Conservation (phyloP, 768 basidiomycete species). For the Atractiella rhizophila region DNA sequence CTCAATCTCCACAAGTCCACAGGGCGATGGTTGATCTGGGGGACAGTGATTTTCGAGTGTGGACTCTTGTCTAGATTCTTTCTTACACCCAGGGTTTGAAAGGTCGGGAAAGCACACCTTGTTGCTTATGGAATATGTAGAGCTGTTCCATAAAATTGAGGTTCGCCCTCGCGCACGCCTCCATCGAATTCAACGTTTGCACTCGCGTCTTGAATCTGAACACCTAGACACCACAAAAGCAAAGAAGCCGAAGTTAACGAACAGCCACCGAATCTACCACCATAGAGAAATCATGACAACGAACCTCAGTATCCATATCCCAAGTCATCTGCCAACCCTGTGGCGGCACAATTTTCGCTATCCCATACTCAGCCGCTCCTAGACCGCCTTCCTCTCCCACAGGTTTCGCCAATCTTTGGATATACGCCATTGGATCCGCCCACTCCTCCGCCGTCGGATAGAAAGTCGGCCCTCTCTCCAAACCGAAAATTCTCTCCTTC, state of each 20-base stretch:
- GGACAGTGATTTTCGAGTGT: slow-evolving; percentile 59
- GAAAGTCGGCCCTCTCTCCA: slow-evolving; percentile 70
- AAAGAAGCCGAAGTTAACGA: not conserved
- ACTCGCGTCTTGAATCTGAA: slow-evolving; percentile 92
- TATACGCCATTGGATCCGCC: slow-evolving; percentile 77
- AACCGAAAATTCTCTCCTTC: slow-evolving; percentile 40
- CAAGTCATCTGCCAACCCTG: slow-evolving; percentile 87
- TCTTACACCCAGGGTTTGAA: no score
- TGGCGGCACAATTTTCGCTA: slow-evolving; percentile 90
- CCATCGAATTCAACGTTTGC: slow-evolving; percentile 83
- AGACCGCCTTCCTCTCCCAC: no score
- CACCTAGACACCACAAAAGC: slow-evolving; percentile 26
- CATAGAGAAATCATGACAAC: slow-evolving; percentile 17
- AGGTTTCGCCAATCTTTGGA: slow-evolving; percentile 37
- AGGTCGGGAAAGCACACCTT: no score
- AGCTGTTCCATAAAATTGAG: slow-evolving; percentile 92
- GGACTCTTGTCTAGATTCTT: no score
- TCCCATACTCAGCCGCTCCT: slow-evolving; percentile 58
- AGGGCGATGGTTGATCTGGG: slow-evolving; percentile 73
- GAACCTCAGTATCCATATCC: slow-evolving; percentile 72
- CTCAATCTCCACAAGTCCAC: slow-evolving; percentile 70
- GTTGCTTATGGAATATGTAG: slow-evolving; percentile 86
- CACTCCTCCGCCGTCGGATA: slow-evolving; percentile 78
- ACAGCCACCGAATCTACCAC: not conserved
- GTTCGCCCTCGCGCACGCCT: slow-evolving; percentile 87